phyloP scores from a whole-genome alignment of 2,329 filamentous ascomycete genomes.

The Aspergillus tubingensis region DNA sequence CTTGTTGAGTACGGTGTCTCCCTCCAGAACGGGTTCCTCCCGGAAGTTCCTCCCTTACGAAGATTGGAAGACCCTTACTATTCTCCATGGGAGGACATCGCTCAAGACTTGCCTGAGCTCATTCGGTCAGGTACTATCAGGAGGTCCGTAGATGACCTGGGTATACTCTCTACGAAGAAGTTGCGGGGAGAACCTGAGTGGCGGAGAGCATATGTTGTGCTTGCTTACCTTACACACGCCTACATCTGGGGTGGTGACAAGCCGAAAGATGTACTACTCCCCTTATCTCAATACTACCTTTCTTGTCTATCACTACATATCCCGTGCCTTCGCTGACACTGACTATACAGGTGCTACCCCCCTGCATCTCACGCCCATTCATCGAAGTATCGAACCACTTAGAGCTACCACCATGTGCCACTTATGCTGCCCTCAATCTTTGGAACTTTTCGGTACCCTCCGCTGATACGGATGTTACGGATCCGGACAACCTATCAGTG shows the following conservation, averaged over 20 bases:
- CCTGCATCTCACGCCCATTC: conserved; percentile 39
- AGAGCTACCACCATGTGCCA: conserved; percentile 45
- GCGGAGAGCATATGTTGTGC: conserved; percentile 76
- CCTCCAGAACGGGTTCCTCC: conserved; percentile 73
- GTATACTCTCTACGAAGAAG: conserved; percentile 73
- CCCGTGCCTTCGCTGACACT: background rate
- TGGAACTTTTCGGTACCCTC: conserved; percentile 40
- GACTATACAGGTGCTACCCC: conserved; percentile 37
- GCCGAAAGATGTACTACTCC: conserved; percentile 62
- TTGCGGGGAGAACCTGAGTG: conserved; percentile 81
- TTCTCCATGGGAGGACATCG: conserved; percentile 82
- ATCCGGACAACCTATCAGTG: conserved; percentile 39
- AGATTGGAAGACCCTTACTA: conserved; percentile 82
- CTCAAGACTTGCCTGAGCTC: conserved; percentile 73
- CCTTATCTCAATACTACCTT: background rate
- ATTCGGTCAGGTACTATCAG: conserved; percentile 75
- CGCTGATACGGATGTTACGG: conserved; percentile 33
- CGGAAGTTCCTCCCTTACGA: conserved; percentile 71
- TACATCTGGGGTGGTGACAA: conserved; percentile 81
- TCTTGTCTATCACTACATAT: background rate
- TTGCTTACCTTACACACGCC: conserved; percentile 74
- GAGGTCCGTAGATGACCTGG: conserved; percentile 72
- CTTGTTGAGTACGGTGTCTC: conserved; percentile 69
- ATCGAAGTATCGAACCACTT: conserved; percentile 39
- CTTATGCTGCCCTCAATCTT: conserved; percentile 44